phyloP scores from a whole-genome alignment of 2,329 filamentous ascomycete genomes.

The Blastomyces parvus region DNA sequence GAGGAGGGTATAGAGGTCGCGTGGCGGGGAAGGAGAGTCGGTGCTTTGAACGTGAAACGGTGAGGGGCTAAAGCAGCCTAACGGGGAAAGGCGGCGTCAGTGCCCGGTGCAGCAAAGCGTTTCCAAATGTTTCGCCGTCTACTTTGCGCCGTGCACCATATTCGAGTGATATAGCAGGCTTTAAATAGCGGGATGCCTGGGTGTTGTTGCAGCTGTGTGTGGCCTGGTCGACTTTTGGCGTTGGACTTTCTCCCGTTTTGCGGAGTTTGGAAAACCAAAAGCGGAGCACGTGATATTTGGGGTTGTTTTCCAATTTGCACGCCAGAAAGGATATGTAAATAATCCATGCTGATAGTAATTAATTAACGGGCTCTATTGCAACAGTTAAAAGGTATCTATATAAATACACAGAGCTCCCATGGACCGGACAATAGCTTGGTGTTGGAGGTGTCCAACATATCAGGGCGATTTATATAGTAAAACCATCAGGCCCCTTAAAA shows the following conservation, averaged over 20 bases:
- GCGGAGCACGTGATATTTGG: neutral
- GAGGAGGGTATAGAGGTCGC: no score
- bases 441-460: neutral
- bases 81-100: neutral
- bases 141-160: neutral
- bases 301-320: no score
- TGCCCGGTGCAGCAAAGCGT: neutral
- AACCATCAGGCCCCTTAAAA: neutral
- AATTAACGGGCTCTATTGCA: neutral
- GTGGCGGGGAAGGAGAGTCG: neutral
- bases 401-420: neutral
- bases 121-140: neutral
- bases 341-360: no score
- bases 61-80: neutral
- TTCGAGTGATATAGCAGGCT: neutral
- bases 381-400: conserved; percentile 1
- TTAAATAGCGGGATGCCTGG: neutral
- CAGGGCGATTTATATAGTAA: neutral
- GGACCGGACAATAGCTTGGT: neutral
- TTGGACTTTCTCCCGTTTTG: neutral
- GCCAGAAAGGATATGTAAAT: no score
- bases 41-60: neutral
- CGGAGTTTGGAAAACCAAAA: neutral
- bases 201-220: neutral
- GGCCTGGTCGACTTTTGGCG: neutral